A percentile compares a stretch with the other conserved stretches of the same genome.
phyloP scores from a whole-genome alignment of 208 protist species.

The Acanthamoeba rhysodes region DNA sequence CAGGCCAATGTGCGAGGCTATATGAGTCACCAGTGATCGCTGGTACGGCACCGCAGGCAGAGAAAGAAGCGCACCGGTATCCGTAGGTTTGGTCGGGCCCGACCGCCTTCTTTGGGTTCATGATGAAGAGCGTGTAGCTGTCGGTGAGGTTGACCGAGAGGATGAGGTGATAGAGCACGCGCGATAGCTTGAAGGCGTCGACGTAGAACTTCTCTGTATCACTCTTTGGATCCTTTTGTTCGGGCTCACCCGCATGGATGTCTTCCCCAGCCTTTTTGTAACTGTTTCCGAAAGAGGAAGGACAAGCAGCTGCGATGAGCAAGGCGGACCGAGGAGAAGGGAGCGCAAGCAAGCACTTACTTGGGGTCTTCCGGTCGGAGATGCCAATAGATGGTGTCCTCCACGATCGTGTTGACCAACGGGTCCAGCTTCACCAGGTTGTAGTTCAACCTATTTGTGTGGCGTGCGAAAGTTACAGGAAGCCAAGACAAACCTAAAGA shows the following conservation, averaged over 20 bases:
- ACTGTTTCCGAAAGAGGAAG: no score
- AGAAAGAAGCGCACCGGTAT: background rate
- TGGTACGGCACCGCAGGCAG: background rate
- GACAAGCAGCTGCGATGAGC: background rate
- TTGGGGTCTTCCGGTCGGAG: conserved; percentile 47
- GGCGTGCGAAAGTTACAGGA: background rate
- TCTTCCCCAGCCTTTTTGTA: background rate
- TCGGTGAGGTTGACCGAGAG: conserved; percentile 45
- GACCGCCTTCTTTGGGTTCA: conserved; percentile 46
- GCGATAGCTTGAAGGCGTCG: conserved; percentile 36
- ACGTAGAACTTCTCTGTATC: background rate
- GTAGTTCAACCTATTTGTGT: background rate
- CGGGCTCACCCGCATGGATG: background rate
- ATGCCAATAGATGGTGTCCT: conserved; percentile 41
- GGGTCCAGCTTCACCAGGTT: conserved; percentile 67
- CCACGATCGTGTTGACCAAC: conserved; percentile 4
- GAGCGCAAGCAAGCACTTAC: background rate
- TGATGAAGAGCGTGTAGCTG: conserved; percentile 53
- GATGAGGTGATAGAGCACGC: conserved; percentile 37
- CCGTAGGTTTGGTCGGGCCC: background rate
- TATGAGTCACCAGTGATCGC: background rate
- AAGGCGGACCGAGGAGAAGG: background rate
- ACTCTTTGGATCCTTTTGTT: background rate
- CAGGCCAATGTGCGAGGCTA: no score
- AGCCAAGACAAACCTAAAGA: background rate